Evolutionary conservation across 495 filamentous ascomycete species (phyloP), one percentile per base, ranked within the genome.

Genomic region (Ramalina intermedia): DNA sequence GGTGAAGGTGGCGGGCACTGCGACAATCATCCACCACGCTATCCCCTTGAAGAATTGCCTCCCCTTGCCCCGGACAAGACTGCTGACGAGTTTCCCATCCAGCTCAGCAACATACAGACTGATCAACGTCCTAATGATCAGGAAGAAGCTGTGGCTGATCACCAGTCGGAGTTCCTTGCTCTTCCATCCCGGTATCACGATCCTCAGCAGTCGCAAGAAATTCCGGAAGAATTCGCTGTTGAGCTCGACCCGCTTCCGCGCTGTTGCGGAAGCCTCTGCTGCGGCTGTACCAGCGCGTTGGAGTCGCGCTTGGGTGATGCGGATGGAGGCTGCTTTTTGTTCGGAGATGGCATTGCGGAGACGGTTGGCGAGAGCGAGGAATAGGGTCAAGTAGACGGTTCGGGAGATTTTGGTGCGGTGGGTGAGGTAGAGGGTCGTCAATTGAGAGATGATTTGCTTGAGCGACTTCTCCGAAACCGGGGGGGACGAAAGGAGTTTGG

Each of bases 11-110:
- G 91, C 93, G 4, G 91, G 91, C n/a, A 98, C 72, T 39, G 91
- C 88, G 56, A 98, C 90, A 54, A 87, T 66, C 91, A 98, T 98
- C 91, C 91, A 98, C 88, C 90, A 96, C 4, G 93, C 78, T 54
- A 98, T 76, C 9, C 87, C 82, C 41, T 78, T 77, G 57, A 96
- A 69, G 56, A 98, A 98, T 47, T 94, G 87, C 65, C 75, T 88
- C 17, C 91, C 91, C 56, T 81, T 90, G 6, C 91, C 91, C 58
- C 87, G 79, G 23, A 98, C 87, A 49, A 98, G 65, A 55, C 79
- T 86, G 63, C 88, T 94, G 27, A 96, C 91, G 36, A 98, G 73
- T 45, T 78, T 78, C 33, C 91, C 91, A 63, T 98, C 91, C 71
- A 98, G 78, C 64, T 93, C 91, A 4, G 91, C 91, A 9, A 98